A percentile compares a stretch with the other conserved stretches of the same genome.
Conservation (phyloP, 257 asterid genomes). For the Lantana camara region DNA sequence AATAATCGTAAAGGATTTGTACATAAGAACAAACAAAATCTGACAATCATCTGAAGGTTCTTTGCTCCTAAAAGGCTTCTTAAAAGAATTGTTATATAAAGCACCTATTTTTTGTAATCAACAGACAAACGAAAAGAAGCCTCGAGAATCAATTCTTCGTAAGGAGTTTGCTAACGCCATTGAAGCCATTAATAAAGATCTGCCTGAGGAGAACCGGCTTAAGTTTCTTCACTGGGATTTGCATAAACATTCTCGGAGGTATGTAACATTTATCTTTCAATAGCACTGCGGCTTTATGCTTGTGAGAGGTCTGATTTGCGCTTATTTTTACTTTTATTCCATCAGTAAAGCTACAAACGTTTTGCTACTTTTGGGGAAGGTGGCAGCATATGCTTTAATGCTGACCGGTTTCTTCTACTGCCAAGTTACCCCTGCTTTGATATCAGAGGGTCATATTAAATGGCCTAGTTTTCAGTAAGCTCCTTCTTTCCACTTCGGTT, state of each 20-base stretch:
- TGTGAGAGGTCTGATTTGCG: constrained; percentile 21
- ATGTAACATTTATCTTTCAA: constrained; percentile 18
- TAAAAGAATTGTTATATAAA: constrained; percentile 17
- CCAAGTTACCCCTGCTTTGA: constrained; percentile 43
- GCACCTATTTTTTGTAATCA: constrained; percentile 29
- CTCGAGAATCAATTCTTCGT: constrained; percentile 83
- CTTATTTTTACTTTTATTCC: constrained; percentile 17
- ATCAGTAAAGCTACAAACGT: constrained; percentile 70
- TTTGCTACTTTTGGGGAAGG: constrained; percentile 67
- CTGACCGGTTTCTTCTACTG: constrained; percentile 80
- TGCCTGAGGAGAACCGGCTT: constrained; percentile 59
- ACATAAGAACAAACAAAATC: background rate
- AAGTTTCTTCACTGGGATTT: constrained; percentile 82
- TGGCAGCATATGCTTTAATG: constrained; percentile 69
- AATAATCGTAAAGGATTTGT: background rate
- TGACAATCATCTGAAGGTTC: constrained; percentile 16
- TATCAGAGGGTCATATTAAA: constrained; percentile 47
- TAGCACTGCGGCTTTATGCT: constrained; percentile 12
- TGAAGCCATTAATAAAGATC: constrained; percentile 61
- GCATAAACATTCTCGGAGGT: constrained; percentile 77
- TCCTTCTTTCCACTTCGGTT: constrained; percentile 16
- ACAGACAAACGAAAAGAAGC: constrained; percentile 77
- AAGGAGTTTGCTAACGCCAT: constrained; percentile 74
- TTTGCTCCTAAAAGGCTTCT: background rate
- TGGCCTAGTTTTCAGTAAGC: constrained; percentile 61